A percentile compares a stretch with the other conserved stretches of the same genome.
Conservation (phyloP, 2,329 filamentous ascomycete species). For the Cytospora piceae region DNA sequence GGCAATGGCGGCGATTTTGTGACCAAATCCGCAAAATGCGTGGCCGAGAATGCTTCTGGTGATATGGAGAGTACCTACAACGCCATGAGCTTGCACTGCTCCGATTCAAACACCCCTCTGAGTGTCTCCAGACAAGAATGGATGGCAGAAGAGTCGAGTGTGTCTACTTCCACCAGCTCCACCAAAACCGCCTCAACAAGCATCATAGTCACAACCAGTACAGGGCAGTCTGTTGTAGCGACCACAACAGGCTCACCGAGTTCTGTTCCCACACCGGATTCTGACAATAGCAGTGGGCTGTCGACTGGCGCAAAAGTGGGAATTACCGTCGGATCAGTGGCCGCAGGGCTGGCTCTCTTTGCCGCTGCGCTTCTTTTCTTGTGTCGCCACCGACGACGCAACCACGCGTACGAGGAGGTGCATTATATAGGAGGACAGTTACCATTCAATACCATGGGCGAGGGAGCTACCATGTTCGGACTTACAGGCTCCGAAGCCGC, state of each 20-base stretch:
- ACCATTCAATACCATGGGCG: slow-evolving; percentile 1
- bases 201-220: slow-evolving; percentile 30
- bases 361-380: slow-evolving; percentile 33
- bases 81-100: slow-evolving; percentile 49
- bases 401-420: slow-evolving; percentile 35
- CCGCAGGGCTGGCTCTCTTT: slow-evolving; percentile 32
- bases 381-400: slow-evolving; percentile 34
- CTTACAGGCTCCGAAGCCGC: slow-evolving; percentile 7
- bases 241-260: slow-evolving; percentile 19
- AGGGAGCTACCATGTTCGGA: slow-evolving; percentile 5
- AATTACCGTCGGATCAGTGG: slow-evolving; percentile 37
- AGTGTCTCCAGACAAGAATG: slow-evolving; percentile 48
- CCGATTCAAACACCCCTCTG: slow-evolving; percentile 48
- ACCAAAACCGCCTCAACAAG: slow-evolving; percentile 29
- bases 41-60: slow-evolving; percentile 42
- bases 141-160: slow-evolving; percentile 39
- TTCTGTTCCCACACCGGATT: slow-evolving; percentile 9
- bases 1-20: slow-evolving; percentile 54
- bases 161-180: slow-evolving; percentile 25
- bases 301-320: slow-evolving; percentile 36
- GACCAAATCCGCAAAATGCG: slow-evolving; percentile 50
- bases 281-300: slow-evolving; percentile 27
- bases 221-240: slow-evolving; percentile 14
- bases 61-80: slow-evolving; percentile 50
- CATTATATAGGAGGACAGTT: slow-evolving; percentile 37